These are phyloP conservation scores for Colletotrichum sp. DNA, from an alignment of 2,329 filamentous ascomycete genomes.

Conservation along the genomic window DNA sequence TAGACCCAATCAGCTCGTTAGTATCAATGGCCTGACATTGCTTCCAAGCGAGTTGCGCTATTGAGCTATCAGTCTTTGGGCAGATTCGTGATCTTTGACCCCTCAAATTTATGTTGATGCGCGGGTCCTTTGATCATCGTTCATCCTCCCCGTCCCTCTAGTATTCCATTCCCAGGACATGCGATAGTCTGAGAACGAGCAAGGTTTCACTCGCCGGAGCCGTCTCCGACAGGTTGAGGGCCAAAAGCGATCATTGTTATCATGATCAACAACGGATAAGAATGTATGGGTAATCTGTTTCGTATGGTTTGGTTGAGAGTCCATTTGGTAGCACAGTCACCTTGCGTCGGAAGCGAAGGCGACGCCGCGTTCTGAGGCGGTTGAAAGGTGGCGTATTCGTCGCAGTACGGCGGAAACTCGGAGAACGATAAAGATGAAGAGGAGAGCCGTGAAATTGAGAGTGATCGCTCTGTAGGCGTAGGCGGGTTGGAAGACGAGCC, in stretches of 20 bases:
- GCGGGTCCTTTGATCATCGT: neutral
- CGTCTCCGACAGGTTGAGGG: neutral
- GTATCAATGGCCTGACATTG: neutral
- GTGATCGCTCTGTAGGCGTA: neutral
- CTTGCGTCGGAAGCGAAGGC: neutral
- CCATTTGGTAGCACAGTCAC: no score
- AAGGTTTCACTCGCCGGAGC: no score
- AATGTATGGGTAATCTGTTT: accelerated
- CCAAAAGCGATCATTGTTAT: neutral
- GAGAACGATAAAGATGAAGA: neutral
- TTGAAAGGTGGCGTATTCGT: neutral
- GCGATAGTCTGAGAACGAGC: no score
- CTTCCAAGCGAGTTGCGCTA: neutral
- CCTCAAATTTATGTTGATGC: no score
- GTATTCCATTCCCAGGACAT: neutral
- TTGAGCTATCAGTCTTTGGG: no score
- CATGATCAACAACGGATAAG: accelerated
- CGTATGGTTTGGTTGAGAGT: no score
- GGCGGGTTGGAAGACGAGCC: neutral
- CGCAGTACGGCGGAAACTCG: neutral
- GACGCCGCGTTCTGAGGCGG: neutral
- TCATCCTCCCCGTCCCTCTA: neutral
- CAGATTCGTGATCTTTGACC: no score
- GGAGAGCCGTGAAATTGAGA: neutral
- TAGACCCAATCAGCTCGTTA: neutral